Percentiles rank a stretch among this genome's conserved stretches.
phyloP scores from a whole-genome alignment of 768 basidiomycete species.

The Mycena metata region DNA sequence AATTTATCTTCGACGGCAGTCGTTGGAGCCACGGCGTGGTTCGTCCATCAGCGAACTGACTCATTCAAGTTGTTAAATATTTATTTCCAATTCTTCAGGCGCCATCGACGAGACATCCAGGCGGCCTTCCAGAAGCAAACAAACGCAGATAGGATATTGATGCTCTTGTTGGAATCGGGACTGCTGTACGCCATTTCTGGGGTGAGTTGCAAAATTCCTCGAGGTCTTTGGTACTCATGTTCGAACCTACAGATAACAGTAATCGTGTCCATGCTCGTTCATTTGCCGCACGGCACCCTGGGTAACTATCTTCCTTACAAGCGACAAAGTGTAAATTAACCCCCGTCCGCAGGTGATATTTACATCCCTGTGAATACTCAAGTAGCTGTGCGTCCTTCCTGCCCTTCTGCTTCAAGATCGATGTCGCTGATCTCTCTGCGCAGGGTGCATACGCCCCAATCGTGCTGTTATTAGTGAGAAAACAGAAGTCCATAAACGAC shows the following conservation, averaged over 20 bases:
- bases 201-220: neutral
- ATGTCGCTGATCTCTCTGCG: neutral
- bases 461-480: conserved; percentile 27
- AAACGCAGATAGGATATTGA: conserved; percentile 21
- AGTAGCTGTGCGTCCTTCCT: conserved; percentile 15
- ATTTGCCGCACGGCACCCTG: neutral
- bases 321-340: too few species aligned
- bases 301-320: neutral
- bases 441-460: conserved; percentile 34
- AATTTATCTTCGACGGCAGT: conserved; percentile 27
- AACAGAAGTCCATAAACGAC: conserved; percentile 21
- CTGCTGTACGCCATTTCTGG: conserved; percentile 20
- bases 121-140: conserved; percentile 21
- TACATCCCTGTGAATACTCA: conserved; percentile 13
- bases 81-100: conserved; percentile 6
- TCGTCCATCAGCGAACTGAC: neutral
- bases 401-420: neutral
- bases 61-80: neutral
- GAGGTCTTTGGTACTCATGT: neutral
- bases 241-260: neutral
- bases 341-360: neutral
- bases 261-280: neutral
- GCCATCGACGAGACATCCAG: conserved; percentile 24
- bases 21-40: conserved; percentile 24
- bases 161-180: conserved; percentile 26